These are phyloP conservation scores for Fusarium nelsonii DNA, from an alignment of 2,329 filamentous ascomycete species.

Conservation along the genomic window DNA sequence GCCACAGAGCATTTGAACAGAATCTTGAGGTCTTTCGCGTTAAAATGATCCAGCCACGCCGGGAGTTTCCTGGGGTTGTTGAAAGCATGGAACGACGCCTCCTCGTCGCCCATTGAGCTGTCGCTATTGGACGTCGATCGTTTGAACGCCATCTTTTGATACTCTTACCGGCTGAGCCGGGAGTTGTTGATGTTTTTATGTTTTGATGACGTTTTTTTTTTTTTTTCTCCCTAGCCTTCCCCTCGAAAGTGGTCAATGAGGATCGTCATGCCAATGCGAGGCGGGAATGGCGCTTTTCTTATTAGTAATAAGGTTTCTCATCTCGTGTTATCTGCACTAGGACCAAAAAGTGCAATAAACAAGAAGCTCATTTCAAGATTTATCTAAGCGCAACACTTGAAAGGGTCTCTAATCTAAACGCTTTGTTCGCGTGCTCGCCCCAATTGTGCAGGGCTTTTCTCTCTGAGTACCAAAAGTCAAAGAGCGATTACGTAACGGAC, in stretches of 20 bases:
- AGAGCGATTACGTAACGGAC: background rate
- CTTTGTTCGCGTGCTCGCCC: background rate
- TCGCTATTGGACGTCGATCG: background rate
- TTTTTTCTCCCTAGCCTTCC: background rate
- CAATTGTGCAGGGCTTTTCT: background rate
- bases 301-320: conserved; percentile 8
- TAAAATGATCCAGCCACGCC: conserved; percentile 41
- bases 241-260: background rate
- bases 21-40: conserved; percentile 41
- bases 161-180: background rate
- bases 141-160: conserved; percentile 2
- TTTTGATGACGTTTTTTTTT: conserved; percentile 6
- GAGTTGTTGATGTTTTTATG: conserved; percentile 1
- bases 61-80: conserved; percentile 23
- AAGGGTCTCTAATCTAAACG: background rate
- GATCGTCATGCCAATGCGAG: conserved; percentile 11
- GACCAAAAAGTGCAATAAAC: conserved; percentile 2
- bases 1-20: conserved; percentile 40
- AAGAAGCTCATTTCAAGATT: background rate
- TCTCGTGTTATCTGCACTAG: conserved; percentile 16
- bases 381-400: conserved; percentile 1
- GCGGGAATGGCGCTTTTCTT: conserved; percentile 8
- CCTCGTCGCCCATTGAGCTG: conserved; percentile 2
- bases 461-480: too few species aligned
- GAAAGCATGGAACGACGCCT: conserved; percentile 16